phyloP scores from a whole-genome alignment of 805 yeast genomes.

The Cyberlindnera bimundalis region DNA sequence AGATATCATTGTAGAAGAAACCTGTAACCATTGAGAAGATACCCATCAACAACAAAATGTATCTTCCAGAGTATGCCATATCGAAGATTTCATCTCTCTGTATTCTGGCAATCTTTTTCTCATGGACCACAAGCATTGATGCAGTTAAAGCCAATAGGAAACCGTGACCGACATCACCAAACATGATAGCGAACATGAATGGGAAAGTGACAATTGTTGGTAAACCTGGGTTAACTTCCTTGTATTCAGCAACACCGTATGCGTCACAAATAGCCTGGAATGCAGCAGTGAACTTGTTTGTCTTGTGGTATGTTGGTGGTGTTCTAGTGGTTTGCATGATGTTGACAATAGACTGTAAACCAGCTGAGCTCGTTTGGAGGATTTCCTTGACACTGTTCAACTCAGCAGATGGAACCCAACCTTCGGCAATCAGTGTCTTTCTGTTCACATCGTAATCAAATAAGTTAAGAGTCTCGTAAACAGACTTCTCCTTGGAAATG shows the following conservation, averaged over 20 bases:
- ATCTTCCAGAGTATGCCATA: slow-evolving; percentile 94
- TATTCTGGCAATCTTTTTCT: slow-evolving; percentile 61
- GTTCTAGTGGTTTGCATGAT: slow-evolving; percentile 66
- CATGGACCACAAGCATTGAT: slow-evolving; percentile 65
- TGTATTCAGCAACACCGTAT: slow-evolving; percentile 88
- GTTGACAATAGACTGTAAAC: slow-evolving; percentile 51
- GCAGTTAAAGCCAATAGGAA: slow-evolving; percentile 77
- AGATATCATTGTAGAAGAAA: slow-evolving; percentile 85
- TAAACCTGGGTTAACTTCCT: slow-evolving; percentile 94
- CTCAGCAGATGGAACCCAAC: slow-evolving; percentile 91
- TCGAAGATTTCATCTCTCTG: slow-evolving; percentile 91
- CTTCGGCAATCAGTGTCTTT: slow-evolving; percentile 84
- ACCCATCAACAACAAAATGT: slow-evolving; percentile 90
- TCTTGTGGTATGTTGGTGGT: slow-evolving; percentile 93
- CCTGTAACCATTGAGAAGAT: slow-evolving; percentile 95
- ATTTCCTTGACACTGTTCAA: slow-evolving; percentile 55
- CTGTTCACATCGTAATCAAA: slow-evolving; percentile 75
- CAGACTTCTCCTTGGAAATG: slow-evolving; percentile 77
- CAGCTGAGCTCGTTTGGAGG: slow-evolving; percentile 67
- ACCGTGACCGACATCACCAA: slow-evolving; percentile 98
- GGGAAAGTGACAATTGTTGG: slow-evolving; percentile 96
- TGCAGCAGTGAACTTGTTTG: slow-evolving; percentile 92
- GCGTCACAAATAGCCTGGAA: slow-evolving; percentile 95
- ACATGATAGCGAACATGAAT: slow-evolving; percentile 98
- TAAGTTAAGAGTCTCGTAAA: slow-evolving; percentile 77